Evolutionary conservation across 495 filamentous ascomycete species (phyloP).

Genomic region (Hypoxylon rickii): DNA sequence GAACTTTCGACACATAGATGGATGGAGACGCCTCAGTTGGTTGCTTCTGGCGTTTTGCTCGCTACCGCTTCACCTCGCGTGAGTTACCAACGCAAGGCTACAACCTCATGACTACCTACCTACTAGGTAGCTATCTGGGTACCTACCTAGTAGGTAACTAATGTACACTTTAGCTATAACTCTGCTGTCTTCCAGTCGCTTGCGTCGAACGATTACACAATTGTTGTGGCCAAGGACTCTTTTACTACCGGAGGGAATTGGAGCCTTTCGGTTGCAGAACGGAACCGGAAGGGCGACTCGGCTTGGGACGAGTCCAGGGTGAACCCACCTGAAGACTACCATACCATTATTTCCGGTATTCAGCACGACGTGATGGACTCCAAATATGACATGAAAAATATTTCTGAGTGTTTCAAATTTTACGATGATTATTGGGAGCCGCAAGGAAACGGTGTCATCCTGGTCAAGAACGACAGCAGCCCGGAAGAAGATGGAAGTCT

Average conservation of each 20-base stretch:
- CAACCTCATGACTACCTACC: no score
- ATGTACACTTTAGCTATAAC: slow-evolving; percentile 41
- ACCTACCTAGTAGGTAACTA: no score
- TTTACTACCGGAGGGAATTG: slow-evolving; percentile 31
- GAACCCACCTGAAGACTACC: slow-evolving; percentile 22
- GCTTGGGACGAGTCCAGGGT: slow-evolving; percentile 25
- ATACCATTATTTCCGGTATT: slow-evolving; percentile 22
- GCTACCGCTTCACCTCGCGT: slow-evolving; percentile 44
- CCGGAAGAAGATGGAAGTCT: slow-evolving; percentile 29
- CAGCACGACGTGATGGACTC: slow-evolving; percentile 20
- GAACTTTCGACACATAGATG: slow-evolving; percentile 39
- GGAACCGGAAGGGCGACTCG: slow-evolving; percentile 4
- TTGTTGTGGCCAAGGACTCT: slow-evolving; percentile 38
- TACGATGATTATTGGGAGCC: slow-evolving; percentile 37
- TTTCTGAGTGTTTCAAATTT: slow-evolving; percentile 33
- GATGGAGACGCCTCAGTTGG: slow-evolving; percentile 37
- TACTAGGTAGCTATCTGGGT: no score
- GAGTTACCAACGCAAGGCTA: background rate
- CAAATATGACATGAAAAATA: slow-evolving; percentile 17
- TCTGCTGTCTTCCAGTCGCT: slow-evolving; percentile 48
- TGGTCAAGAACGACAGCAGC: slow-evolving; percentile 31
- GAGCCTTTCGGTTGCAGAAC: slow-evolving; percentile 10
- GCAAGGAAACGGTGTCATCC: slow-evolving; percentile 38
- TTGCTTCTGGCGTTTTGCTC: slow-evolving; percentile 37
- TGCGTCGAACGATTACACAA: slow-evolving; percentile 42